A percentile compares a stretch with the other conserved stretches of the same genome.
Conservation (phyloP, 2,329 filamentous ascomycete species). For the Ophiognomonia clavigignenti-juglandacearum region DNA sequence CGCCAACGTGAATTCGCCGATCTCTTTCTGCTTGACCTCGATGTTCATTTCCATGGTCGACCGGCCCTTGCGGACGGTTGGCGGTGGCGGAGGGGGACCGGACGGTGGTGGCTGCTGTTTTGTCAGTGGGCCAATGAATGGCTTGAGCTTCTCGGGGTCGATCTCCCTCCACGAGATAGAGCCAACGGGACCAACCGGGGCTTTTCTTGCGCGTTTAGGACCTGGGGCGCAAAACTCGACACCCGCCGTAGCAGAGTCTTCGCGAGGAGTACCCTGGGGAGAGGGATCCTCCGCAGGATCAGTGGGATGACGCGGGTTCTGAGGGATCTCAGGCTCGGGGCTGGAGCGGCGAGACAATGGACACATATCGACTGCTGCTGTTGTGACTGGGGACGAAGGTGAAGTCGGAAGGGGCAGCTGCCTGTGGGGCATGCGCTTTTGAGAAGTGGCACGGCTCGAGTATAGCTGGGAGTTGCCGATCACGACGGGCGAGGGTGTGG, state of each 20-base stretch:
- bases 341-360: background rate
- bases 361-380: background rate
- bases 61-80: background rate
- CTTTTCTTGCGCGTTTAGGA: too few relatives aligned
- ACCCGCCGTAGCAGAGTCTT: background rate
- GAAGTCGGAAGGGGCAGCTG: too few relatives aligned
- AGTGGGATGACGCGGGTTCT: background rate
- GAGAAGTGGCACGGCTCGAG: background rate
- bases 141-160: background rate
- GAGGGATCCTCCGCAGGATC: background rate
- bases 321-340: background rate
- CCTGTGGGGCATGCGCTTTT: background rate
- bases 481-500: background rate
- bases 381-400: too few relatives aligned
- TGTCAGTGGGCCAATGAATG: slow-evolving; percentile 5
- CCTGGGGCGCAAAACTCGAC: too few relatives aligned
- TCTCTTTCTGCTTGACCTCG: background rate
- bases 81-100: slow-evolving; percentile 2
- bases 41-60: background rate
- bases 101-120: slow-evolving; percentile 5
- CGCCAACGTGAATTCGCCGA: background rate
- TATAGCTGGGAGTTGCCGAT: background rate
- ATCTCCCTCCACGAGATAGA: background rate
- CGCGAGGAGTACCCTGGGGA: background rate
- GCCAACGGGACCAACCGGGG: background rate